These are phyloP conservation scores for Ilyonectria sp. DNA, from an alignment of 2,329 filamentous ascomycete species.

Conservation along the genomic window DNA sequence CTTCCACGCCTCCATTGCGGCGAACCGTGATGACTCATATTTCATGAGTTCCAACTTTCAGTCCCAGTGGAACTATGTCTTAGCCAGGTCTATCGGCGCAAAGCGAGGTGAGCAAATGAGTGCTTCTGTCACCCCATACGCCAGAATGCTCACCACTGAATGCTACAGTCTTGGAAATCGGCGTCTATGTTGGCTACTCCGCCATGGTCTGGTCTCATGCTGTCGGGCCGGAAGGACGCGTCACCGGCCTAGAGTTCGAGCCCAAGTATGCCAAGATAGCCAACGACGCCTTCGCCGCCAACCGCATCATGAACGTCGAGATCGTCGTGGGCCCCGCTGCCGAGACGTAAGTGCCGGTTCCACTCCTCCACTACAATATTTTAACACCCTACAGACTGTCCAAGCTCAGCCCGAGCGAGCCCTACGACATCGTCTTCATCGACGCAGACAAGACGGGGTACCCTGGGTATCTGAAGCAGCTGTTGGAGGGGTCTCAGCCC, in stretches of 20 bases:
- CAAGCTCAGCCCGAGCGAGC: conserved; percentile 50
- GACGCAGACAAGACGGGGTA: conserved; percentile 70
- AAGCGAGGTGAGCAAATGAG: conserved; percentile 53
- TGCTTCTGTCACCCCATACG: not conserved
- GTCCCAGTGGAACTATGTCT: conserved; percentile 58
- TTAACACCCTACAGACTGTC: conserved; percentile 47
- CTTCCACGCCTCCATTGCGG: conserved; percentile 55
- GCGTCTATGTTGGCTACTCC: conserved; percentile 66
- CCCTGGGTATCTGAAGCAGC: conserved; percentile 61
- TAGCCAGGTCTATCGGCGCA: conserved; percentile 58
- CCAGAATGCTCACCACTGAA: conserved; percentile 6
- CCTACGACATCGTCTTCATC: conserved; percentile 69
- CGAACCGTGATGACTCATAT: conserved; percentile 48
- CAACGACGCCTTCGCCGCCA: conserved; percentile 55
- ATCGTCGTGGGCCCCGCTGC: conserved; percentile 63
- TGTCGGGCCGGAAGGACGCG: conserved; percentile 59
- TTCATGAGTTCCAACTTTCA: conserved; percentile 61
- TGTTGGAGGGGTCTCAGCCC: conserved; percentile 61
- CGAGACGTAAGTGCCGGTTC: conserved; percentile 57
- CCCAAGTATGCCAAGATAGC: conserved; percentile 61
- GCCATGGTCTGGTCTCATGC: conserved; percentile 64
- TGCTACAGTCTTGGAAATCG: conserved; percentile 63
- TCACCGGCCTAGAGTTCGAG: conserved; percentile 63
- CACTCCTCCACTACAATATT: not conserved
- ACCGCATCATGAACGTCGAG: conserved; percentile 61